Evolutionary conservation across 2,329 filamentous ascomycete species (phyloP).

Genomic region (Pseudomassariella vexata): DNA sequence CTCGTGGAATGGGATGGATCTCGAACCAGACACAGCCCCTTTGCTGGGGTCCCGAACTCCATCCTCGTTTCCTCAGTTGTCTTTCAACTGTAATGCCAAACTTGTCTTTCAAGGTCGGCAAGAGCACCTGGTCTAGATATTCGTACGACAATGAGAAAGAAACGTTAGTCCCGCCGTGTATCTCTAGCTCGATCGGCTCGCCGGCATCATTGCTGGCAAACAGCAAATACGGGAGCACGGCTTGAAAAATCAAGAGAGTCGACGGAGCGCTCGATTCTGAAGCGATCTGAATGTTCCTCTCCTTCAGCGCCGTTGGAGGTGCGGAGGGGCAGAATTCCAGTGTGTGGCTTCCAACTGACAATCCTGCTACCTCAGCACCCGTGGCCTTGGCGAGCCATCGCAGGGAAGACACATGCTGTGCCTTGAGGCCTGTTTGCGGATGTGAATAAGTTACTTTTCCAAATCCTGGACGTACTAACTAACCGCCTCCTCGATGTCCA

Average conservation of each 20-base stretch:
- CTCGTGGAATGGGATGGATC: slow-evolving; percentile 31
- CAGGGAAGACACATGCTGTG: slow-evolving; percentile 54
- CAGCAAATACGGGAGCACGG: slow-evolving; percentile 52
- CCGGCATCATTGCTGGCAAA: slow-evolving; percentile 41
- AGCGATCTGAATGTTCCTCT: slow-evolving; percentile 41
- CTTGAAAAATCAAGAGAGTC: slow-evolving; percentile 53
- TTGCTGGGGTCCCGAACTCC: slow-evolving; percentile 38
- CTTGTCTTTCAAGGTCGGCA: slow-evolving; percentile 45
- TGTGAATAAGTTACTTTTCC: slow-evolving; percentile 4
- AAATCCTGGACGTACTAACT: no score
- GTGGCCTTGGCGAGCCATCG: slow-evolving; percentile 47
- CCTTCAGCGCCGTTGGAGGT: slow-evolving; percentile 30
- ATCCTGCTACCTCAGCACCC: slow-evolving; percentile 42
- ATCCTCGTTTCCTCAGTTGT: slow-evolving; percentile 40
- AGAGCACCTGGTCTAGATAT: slow-evolving; percentile 56
- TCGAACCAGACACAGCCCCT: slow-evolving; percentile 40
- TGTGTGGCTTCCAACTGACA: slow-evolving; percentile 43
- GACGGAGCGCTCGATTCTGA: slow-evolving; percentile 47
- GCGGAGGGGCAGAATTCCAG: slow-evolving; percentile 40
- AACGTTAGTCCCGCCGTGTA: slow-evolving; percentile 56
- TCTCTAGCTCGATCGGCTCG: slow-evolving; percentile 40
- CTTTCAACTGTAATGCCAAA: slow-evolving; percentile 44
- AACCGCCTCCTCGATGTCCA: slow-evolving; percentile 25
- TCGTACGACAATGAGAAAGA: slow-evolving; percentile 53
- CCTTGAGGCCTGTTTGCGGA: slow-evolving; percentile 46